Evolutionary conservation across 2,329 filamentous ascomycete species (phyloP).

Genomic region (Neopestalotiopsis rosae): DNA sequence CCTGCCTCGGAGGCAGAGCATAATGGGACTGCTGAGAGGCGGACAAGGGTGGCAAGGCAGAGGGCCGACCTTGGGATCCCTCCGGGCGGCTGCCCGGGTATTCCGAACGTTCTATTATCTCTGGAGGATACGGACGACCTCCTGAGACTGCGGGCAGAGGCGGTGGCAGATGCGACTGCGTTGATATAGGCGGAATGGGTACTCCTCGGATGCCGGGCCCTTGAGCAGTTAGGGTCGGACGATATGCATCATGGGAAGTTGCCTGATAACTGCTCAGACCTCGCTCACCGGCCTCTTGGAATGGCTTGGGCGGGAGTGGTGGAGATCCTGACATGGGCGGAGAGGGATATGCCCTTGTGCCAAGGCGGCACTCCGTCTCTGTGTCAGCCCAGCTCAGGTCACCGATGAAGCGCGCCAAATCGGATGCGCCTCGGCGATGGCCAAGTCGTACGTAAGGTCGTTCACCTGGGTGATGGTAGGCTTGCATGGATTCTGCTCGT

Average conservation of each 20-base stretch:
- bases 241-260: constrained; percentile 57
- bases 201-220: constrained; percentile 43
- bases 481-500: constrained; percentile 58
- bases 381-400: constrained; percentile 61
- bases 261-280: constrained; percentile 53
- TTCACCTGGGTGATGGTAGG: constrained; percentile 50
- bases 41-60: constrained; percentile 39
- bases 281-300: constrained; percentile 62
- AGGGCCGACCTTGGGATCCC: constrained; percentile 37
- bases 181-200: constrained; percentile 34
- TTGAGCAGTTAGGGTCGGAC: constrained; percentile 41
- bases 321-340: constrained; percentile 77
- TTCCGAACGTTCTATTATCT: constrained; percentile 44
- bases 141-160: constrained; percentile 29
- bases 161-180: constrained; percentile 21
- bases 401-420: constrained; percentile 59
- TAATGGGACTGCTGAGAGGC: constrained; percentile 42
- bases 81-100: constrained; percentile 47
- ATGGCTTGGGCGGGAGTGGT: constrained; percentile 62
- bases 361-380: constrained; percentile 59
- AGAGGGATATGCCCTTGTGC: constrained; percentile 69
- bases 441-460: constrained; percentile 55
- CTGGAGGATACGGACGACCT: constrained; percentile 43
- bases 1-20: constrained; percentile 39
- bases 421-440: constrained; percentile 62